Conservation (phyloP, 2,329 filamentous ascomycete species). For the Diaporthe ampelina region DNA sequence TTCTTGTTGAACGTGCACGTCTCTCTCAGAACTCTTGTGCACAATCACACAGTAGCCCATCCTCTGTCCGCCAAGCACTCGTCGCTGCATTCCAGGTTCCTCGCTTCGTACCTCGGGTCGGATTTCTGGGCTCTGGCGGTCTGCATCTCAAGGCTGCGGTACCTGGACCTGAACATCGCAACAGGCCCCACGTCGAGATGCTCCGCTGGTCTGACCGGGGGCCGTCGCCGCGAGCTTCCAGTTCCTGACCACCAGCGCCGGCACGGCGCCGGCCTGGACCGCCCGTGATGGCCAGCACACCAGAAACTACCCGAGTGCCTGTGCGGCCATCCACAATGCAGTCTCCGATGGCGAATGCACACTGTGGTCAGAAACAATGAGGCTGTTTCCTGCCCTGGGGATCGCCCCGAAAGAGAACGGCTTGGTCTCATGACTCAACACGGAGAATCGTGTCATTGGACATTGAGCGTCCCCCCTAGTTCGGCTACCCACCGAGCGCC, state of each 20-base stretch:
- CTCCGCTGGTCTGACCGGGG: slow-evolving; percentile 13
- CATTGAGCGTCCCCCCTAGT: background rate
- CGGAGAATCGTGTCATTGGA: slow-evolving; percentile 30
- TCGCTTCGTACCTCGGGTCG: background rate
- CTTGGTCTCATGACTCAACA: slow-evolving; percentile 29
- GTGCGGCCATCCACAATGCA: too few species aligned
- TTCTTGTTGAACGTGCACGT: too few species aligned
- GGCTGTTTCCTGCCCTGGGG: background rate
- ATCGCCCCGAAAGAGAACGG: background rate
- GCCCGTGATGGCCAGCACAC: background rate
- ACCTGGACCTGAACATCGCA: background rate
- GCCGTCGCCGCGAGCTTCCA: slow-evolving; percentile 11
- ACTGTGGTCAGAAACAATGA: background rate
- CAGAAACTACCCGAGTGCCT: background rate
- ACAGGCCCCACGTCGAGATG: background rate
- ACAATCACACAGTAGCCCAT: too few species aligned
- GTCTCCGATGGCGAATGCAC: background rate
- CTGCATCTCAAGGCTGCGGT: too few species aligned
- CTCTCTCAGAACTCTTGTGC: too few species aligned
- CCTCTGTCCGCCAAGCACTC: background rate
- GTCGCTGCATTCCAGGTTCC: background rate
- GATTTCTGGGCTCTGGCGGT: slow-evolving; percentile 5
- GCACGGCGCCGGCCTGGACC: background rate
- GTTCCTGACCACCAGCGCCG: too few species aligned
- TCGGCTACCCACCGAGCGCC: slow-evolving; percentile 31